Evolutionary conservation across 2,329 filamentous ascomycete genomes (phyloP).

Genomic region (Arthrinium phaeospermum): DNA sequence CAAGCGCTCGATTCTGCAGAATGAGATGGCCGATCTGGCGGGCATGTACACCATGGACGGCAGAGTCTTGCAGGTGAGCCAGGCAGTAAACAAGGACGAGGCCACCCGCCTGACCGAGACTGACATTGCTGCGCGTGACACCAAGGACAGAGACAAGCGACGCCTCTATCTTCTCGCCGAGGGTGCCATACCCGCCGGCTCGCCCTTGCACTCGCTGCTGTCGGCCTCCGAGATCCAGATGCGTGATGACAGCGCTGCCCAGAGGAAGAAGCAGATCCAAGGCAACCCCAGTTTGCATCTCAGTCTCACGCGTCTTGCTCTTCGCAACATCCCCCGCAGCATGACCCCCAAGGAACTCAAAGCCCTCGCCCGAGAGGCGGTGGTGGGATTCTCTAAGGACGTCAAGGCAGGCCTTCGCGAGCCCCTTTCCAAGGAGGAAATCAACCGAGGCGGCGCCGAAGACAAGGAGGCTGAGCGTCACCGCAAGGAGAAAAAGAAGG

Average conservation of each 20-base stretch:
- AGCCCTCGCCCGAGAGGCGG: conserved; percentile 85
- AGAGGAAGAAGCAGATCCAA: conserved; percentile 89
- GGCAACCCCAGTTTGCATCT: conserved; percentile 88
- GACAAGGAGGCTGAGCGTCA: conserved; percentile 81
- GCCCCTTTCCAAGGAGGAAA: conserved; percentile 88
- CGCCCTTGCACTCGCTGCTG: conserved; percentile 77
- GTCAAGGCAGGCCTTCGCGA: conserved; percentile 79
- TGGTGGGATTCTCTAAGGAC: conserved; percentile 92
- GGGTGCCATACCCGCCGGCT: conserved; percentile 79
- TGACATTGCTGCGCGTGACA: conserved; percentile 67
- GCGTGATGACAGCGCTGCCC: conserved; percentile 83
- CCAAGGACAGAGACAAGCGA: conserved; percentile 89
- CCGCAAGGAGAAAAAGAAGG: conserved; percentile 81
- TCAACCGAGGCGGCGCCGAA: conserved; percentile 76
- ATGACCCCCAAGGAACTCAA: conserved; percentile 89
- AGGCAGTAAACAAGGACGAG: conserved; percentile 83
- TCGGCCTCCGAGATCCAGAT: conserved; percentile 82
- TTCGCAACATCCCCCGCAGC: conserved; percentile 88
- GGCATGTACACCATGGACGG: conserved; percentile 92
- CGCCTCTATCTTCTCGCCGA: conserved; percentile 87
- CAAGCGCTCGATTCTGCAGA: conserved; percentile 85
- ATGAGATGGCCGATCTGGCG: conserved; percentile 79
- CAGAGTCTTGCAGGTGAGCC: conserved; percentile 81
- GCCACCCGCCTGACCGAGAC: conserved; percentile 77
- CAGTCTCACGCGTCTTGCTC: conserved; percentile 85